Base-by-base conservation (phyloP, 345 rosid species). In the Cardiospermum halicacabum region DNA sequence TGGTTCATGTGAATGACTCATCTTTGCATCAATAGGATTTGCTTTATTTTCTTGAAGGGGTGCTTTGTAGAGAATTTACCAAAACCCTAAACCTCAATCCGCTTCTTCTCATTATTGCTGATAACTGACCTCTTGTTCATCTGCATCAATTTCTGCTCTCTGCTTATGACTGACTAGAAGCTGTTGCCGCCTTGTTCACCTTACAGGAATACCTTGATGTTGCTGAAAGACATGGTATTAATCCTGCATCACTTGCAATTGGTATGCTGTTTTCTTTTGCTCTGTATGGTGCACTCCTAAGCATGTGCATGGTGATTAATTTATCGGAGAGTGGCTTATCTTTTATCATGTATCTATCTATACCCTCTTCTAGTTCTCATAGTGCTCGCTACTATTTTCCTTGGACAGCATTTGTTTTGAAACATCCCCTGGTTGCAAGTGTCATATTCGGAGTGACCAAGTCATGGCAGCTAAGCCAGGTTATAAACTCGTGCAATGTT, bases 361-460 rank as follows among this genome's bases (percentile, higher is more conserved):
- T 60, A 26, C 56, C 21, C 0, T 36, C 26, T 11, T 25, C 19
- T n/a, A 24, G 12, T 25, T 42, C 34, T 62, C 27, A 13, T 4
- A 22, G 15, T 4, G n/a, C 18, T 11, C 31, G 1, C 7, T 15
- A 4, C 1, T 34, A 22, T 32, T 22, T 31, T 31, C 32, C 19
- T 37, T 16, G 26, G 47, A 62, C 80, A 81, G 85, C 72, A 1
- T 84, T 81, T 63, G 83, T 79, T 49, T 61, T 80, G 74, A 68
- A 74, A 51, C 86, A 78, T 65, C 83, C 87, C 60, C 77, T 76
- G 11, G 78, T 80, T 43, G 89, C 81, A 30, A 81, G 86, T 68
- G 69, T 80, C 32, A 62, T 84, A 48, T 78, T 82, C 57, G 89
- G 84, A 22, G 82, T 73, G 37, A 82, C 84, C 64, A 77, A 66